Base-by-base conservation (phyloP, 1,139 yeast genomes). In the Chernovozyma aurita region DNA sequence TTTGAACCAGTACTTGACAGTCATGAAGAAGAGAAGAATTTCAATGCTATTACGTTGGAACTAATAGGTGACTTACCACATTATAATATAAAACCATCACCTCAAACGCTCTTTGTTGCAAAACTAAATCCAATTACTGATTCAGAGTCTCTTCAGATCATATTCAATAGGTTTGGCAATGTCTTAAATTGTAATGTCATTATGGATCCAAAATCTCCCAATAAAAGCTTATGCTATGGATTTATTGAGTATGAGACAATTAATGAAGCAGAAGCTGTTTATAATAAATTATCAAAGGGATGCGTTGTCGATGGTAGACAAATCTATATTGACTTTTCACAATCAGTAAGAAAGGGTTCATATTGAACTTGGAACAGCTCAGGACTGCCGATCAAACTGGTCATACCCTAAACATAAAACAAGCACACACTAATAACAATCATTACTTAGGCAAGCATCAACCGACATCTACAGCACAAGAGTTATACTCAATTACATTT, bases 321-420 rank as follows among this genome's bases (percentile, higher is more conserved):
- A 35, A 71, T 81, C 20, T 77, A 77, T 42, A 83, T 81, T 33
- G 87, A 81, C 51, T 81, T 80, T 59, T 74, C 83, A 34, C 88
- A 81, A 49, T 76, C 84, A 44, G 57, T 58, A 3, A 47, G 47
- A 48, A 47, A 57, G 65, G 64, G n/a, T n/a, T n/a, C n/a, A n/a
- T n/a, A n/a, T n/a, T n/a, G n/a, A n/a, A 25, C 11, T n/a, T n/a
- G n/a, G n/a, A n/a, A n/a, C n/a, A n/a, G n/a, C n/a, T n/a, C n/a
- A n/a, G n/a, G n/a, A n/a, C n/a, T n/a, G n/a, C n/a, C n/a, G n/a
- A n/a, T n/a, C n/a, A n/a, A n/a, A n/a, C n/a, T n/a, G n/a, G n/a
- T n/a, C n/a, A n/a, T n/a, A n/a, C n/a, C n/a, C n/a, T n/a, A n/a
- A n/a, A 25, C 14, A 9, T 6, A 12, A 25, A 11, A 11, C 13